Percentiles rank a stretch among this genome's conserved stretches.
Evolutionary conservation across 2,329 filamentous ascomycete genomes (phyloP).

Genomic region (Nannizzia gypsea): DNA sequence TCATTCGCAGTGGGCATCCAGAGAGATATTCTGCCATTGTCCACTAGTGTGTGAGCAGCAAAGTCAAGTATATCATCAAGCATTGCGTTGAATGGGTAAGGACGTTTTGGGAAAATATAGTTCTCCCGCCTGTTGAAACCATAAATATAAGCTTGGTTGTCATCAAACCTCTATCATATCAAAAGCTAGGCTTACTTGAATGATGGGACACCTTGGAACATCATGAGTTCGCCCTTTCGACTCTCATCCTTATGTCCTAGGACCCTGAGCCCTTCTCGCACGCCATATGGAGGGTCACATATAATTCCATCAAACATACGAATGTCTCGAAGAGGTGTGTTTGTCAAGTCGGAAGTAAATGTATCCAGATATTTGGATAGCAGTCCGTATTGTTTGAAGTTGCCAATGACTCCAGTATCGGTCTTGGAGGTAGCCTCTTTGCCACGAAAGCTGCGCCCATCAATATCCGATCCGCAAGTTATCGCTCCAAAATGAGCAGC

Average conservation of each 20-base stretch:
- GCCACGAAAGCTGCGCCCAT: conserved; percentile 71
- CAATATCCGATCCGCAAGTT: conserved; percentile 81
- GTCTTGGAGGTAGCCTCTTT: conserved; percentile 36
- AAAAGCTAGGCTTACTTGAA: conserved; percentile 43
- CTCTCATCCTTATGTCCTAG: conserved; percentile 59
- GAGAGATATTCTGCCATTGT: conserved; percentile 70
- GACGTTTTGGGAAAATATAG: conserved; percentile 78
- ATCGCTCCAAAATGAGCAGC: conserved; percentile 81
- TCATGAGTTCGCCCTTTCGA: conserved; percentile 45
- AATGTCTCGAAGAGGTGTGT: conserved; percentile 57
- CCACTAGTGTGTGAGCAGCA: conserved; percentile 61
- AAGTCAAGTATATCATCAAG: conserved; percentile 82
- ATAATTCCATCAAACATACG: conserved; percentile 77
- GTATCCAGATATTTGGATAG: conserved; percentile 56
- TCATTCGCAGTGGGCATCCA: conserved; percentile 94
- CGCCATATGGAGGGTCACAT: conserved; percentile 92
- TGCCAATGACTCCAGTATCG: conserved; percentile 44
- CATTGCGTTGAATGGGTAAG: conserved; percentile 85
- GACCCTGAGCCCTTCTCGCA: conserved; percentile 81
- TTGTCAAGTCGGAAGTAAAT: conserved; percentile 78
- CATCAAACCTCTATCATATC: too few relatives aligned
- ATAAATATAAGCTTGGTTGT: neutral
- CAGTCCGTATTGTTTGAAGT: conserved; percentile 76
- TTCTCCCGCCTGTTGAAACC: conserved; percentile 40
- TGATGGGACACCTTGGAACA: conserved; percentile 53